Conservation (phyloP, 345 rosid genomes). For the Cardamine occulta region DNA sequence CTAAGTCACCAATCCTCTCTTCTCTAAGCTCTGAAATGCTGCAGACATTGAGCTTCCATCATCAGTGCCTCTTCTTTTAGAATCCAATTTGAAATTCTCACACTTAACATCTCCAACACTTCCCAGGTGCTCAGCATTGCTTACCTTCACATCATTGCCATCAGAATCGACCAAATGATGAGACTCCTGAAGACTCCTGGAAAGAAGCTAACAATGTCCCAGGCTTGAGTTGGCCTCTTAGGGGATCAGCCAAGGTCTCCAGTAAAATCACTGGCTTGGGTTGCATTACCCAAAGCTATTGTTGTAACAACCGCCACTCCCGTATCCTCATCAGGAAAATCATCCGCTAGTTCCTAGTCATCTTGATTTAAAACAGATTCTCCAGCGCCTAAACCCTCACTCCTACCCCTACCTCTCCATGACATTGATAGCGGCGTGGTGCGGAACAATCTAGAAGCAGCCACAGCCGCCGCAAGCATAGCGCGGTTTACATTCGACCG, state of each 20-base stretch:
- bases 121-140: constrained; percentile 42
- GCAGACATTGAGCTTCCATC: constrained; percentile 57
- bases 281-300: constrained; percentile 37
- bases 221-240: constrained; percentile 29
- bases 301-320: constrained; percentile 30
- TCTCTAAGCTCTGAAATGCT: constrained; percentile 82
- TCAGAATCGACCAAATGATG: constrained; percentile 39
- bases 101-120: constrained; percentile 34
- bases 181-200: constrained; percentile 33
- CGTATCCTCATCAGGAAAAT: constrained; percentile 20
- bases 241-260: constrained; percentile 30
- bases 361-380: constrained; percentile 41
- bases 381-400: constrained; percentile 46
- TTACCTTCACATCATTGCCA: constrained; percentile 42
- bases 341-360: constrained; percentile 47
- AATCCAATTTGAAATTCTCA: constrained; percentile 34
- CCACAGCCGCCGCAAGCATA: constrained; percentile 92
- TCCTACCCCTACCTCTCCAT: constrained; percentile 58
- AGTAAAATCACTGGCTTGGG: constrained; percentile 23
- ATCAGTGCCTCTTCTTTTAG: constrained; percentile 48
- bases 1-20: constrained; percentile 71
- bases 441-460: constrained; percentile 88
- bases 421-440: constrained; percentile 94
- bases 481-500: constrained; percentile 93
- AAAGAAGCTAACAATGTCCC: constrained; percentile 30